These are phyloP conservation scores for Vigna unguiculata DNA, from an alignment of 306 rosid species.

Conservation along the genomic window DNA sequence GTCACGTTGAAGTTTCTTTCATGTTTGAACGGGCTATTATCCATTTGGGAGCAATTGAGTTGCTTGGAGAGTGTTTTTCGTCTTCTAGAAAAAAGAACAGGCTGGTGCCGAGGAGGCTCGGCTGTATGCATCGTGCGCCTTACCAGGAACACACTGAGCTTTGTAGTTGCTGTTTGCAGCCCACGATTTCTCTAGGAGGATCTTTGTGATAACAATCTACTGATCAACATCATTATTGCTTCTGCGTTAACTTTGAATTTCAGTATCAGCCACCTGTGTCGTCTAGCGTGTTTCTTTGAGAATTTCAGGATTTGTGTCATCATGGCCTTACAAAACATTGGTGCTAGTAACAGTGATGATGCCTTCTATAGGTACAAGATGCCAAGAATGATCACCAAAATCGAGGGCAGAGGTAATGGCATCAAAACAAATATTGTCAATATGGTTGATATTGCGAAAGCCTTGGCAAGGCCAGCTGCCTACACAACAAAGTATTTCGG, in stretches of 20 bases:
- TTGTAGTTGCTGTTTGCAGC: constrained; percentile 54
- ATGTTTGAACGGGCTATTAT: constrained; percentile 71
- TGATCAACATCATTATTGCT: constrained; percentile 3
- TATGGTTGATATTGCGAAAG: constrained; percentile 76
- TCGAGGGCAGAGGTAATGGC: constrained; percentile 81
- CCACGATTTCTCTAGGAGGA: constrained; percentile 40
- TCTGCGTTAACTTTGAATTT: constrained; percentile 28
- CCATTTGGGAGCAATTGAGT: constrained; percentile 26
- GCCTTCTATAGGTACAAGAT: constrained; percentile 81
- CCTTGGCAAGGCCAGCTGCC: constrained; percentile 72
- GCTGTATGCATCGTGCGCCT: constrained; percentile 68
- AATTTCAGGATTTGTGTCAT: constrained; percentile 41
- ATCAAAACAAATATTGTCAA: constrained; percentile 75
- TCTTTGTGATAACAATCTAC: constrained; percentile 38
- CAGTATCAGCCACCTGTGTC: constrained; percentile 34
- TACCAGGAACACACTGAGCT: constrained; percentile 52
- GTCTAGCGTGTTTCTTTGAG: constrained; percentile 18
- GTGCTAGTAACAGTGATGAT: constrained; percentile 72
- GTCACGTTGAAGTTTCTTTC: constrained; percentile 64
- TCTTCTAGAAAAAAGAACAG: constrained; percentile 61
- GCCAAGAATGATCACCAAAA: constrained; percentile 76
- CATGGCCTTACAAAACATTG: constrained; percentile 77
- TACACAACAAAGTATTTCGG: constrained; percentile 77
- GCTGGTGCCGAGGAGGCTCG: constrained; percentile 38
- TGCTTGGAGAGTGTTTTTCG: constrained; percentile 68